Evolutionary conservation across 495 filamentous ascomycete genomes (phyloP).

Genomic region (Aspergillus coremiiformis): DNA sequence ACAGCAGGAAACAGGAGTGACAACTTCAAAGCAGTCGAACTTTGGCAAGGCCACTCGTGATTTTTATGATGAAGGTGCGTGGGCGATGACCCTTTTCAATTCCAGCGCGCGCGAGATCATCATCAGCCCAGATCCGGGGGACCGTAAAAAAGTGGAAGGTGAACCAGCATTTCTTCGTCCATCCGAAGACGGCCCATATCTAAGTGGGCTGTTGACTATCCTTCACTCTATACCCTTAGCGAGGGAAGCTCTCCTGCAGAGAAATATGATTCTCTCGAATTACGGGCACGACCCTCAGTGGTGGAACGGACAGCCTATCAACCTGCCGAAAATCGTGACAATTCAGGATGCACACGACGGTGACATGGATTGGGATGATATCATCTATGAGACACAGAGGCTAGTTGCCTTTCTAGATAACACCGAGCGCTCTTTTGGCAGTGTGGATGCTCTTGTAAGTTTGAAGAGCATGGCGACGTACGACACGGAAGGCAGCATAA

Average conservation of each 20-base stretch:
- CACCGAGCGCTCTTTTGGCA: constrained; percentile 76
- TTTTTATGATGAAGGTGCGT: constrained; percentile 62
- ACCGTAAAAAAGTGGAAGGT: constrained; percentile 50
- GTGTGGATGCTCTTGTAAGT: constrained; percentile 51
- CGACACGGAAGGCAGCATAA: constrained; percentile 25
- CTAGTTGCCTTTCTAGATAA: constrained; percentile 80
- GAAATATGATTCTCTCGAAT: constrained; percentile 41
- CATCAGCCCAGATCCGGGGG: constrained; percentile 50
- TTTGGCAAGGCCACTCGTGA: constrained; percentile 70
- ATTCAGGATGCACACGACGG: constrained; percentile 32
- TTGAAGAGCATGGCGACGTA: constrained; percentile 35
- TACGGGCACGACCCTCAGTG: constrained; percentile 70
- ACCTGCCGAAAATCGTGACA: constrained; percentile 50
- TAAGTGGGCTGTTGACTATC: constrained; percentile 68
- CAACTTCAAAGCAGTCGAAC: constrained; percentile 32
- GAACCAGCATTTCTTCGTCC: constrained; percentile 69
- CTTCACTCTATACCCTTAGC: constrained; percentile 78
- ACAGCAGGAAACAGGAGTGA: constrained; percentile 54
- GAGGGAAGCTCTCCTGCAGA: constrained; percentile 62
- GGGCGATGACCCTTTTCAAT: constrained; percentile 65
- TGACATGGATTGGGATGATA: constrained; percentile 39
- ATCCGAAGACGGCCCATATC: constrained; percentile 47
- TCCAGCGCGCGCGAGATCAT: constrained; percentile 50
- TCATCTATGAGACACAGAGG: constrained; percentile 53
- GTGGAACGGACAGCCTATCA: constrained; percentile 73